Evolutionary conservation across 164 flowering plant species (phyloP).

Genomic region (Litsea cubeba): DNA sequence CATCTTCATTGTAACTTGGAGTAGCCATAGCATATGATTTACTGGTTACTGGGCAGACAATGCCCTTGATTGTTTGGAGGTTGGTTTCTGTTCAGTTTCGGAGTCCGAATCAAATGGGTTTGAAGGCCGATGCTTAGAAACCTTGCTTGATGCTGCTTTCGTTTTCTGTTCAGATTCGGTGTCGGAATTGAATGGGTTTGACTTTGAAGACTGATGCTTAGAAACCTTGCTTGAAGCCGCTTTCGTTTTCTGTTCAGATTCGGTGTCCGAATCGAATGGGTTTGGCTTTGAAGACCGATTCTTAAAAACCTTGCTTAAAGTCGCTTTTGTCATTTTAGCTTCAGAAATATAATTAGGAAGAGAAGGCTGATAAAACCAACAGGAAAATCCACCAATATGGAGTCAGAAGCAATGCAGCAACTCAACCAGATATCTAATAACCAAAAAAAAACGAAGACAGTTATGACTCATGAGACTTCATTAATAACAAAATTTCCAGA

Average conservation of each 20-base stretch:
- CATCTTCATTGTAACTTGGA: background rate
- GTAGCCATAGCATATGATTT: background rate
- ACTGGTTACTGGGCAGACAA: slow-evolving; percentile 33
- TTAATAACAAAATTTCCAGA: background rate
- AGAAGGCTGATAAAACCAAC: background rate
- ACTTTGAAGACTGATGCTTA: slow-evolving; percentile 41
- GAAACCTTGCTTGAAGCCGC: background rate
- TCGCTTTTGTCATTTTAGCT: background rate
- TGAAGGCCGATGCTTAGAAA: slow-evolving; percentile 34
- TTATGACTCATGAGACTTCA: too few species aligned
- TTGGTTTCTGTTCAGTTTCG: slow-evolving; percentile 35
- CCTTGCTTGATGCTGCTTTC: background rate
- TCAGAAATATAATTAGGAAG: background rate
- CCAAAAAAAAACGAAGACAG: background rate
- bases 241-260: background rate
- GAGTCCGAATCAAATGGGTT: slow-evolving; percentile 66
- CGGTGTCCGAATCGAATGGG: slow-evolving; percentile 20
- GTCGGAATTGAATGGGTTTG: slow-evolving; percentile 27
- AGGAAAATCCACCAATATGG: background rate
- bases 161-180: background rate
- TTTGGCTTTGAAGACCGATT: slow-evolving; percentile 31
- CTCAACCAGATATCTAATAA: background rate
- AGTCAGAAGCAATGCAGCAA: background rate
- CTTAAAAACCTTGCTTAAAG: slow-evolving; percentile 12
- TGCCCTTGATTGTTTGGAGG: slow-evolving; percentile 28